phyloP scores from a whole-genome alignment of 805 yeast species.

The Peterozyma xylosa region DNA sequence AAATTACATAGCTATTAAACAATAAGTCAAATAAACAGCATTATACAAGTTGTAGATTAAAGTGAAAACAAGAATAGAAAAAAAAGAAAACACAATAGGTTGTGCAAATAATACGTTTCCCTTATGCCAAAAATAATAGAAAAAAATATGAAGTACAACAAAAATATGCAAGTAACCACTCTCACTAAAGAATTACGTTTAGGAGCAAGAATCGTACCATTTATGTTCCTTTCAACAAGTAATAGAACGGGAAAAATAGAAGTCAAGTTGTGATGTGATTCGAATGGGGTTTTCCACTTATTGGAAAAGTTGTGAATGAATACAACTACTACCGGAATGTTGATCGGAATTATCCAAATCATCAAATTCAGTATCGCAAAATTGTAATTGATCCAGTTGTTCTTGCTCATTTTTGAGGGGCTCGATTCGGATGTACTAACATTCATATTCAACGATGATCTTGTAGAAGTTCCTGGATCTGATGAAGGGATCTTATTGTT shows the following conservation, averaged over 20 bases:
- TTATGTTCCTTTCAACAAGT: constrained; percentile 45
- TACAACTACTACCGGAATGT: constrained; percentile 70
- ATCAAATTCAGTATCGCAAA: constrained; percentile 57
- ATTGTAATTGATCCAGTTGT: constrained; percentile 47
- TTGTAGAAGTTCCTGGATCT: neutral
- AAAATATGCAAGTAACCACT: constrained; percentile 15
- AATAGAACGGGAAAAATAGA: constrained; percentile 69
- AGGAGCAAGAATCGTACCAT: constrained; percentile 39
- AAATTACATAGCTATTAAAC: too few species aligned
- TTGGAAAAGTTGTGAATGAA: constrained; percentile 74
- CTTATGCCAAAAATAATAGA: constrained; percentile 68
- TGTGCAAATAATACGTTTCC: constrained; percentile 81
- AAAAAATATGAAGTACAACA: constrained; percentile 51
- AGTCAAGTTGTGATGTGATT: constrained; percentile 77
- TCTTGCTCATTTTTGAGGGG: neutral
- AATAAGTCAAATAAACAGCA: neutral
- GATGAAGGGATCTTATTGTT: neutral
- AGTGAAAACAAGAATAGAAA: constrained; percentile 8
- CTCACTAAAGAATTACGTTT: constrained; percentile 19
- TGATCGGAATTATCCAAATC: constrained; percentile 75
- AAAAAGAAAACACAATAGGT: constrained; percentile 53
- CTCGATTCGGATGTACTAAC: neutral
- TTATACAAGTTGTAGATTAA: neutral
- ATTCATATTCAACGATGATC: constrained; percentile 1
- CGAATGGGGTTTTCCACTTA: constrained; percentile 77